Evolutionary conservation across 495 filamentous ascomycete genomes (phyloP).

Genomic region (Pyrenopolyporus hunteri): DNA sequence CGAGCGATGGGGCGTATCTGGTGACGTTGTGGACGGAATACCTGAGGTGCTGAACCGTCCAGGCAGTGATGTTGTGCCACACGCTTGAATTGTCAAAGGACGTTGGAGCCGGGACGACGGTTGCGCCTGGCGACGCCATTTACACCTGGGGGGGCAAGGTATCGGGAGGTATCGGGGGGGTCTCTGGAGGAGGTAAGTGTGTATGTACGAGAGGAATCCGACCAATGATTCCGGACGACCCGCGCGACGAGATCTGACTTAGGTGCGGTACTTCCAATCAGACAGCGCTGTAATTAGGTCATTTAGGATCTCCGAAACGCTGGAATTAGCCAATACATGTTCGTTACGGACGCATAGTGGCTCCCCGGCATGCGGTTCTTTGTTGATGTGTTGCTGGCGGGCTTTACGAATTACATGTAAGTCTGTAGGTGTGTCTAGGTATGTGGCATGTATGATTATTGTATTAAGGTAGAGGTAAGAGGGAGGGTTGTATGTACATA

Average conservation of each 20-base stretch:
- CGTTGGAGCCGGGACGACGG: slow-evolving; percentile 32
- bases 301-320: slow-evolving; percentile 21
- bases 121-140: slow-evolving; percentile 41
- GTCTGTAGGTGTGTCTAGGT: no score
- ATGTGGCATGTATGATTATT: background rate
- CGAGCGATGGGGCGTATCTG: slow-evolving; percentile 52
- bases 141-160: background rate
- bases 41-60: slow-evolving; percentile 51
- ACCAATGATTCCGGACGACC: slow-evolving; percentile 26
- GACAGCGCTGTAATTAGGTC: slow-evolving; percentile 11
- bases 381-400: background rate
- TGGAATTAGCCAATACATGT: slow-evolving; percentile 26
- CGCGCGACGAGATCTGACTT: slow-evolving; percentile 19
- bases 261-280: slow-evolving; percentile 27
- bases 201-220: slow-evolving; percentile 5
- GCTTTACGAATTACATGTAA: slow-evolving; percentile 2
- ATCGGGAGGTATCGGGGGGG: background rate
- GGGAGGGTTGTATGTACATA: no score
- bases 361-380: slow-evolving; percentile 1
- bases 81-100: slow-evolving; percentile 47
- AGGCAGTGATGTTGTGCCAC: slow-evolving; percentile 56
- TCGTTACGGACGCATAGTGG: slow-evolving; percentile 4
- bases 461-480: background rate
- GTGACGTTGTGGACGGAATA: slow-evolving; percentile 53
- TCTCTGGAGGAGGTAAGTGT: no score